A percentile compares a stretch with the other conserved stretches of the same genome.
Evolutionary conservation across 2,329 filamentous ascomycete genomes (phyloP).

Genomic region (Orbilia ellipsospora): DNA sequence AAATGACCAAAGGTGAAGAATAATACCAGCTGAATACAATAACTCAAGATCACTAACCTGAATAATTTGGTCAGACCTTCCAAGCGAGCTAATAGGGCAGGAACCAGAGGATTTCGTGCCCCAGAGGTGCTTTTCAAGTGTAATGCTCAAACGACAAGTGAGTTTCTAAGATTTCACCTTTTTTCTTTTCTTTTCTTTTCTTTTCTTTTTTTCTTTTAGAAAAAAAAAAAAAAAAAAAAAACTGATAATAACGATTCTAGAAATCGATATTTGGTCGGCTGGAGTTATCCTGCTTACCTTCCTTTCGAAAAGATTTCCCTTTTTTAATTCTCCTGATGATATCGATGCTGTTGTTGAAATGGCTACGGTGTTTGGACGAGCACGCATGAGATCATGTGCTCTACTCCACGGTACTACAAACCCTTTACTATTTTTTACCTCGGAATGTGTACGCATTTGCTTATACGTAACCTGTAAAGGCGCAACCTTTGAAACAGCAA

Average conservation of each 20-base stretch:
- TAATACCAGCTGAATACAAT: background rate
- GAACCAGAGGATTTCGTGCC: conserved; percentile 93
- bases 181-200: background rate
- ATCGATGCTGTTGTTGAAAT: conserved; percentile 98
- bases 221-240: background rate
- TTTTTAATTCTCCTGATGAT: conserved; percentile 98
- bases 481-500: conserved; percentile 89
- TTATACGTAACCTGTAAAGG: conserved; percentile 28
- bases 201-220: background rate
- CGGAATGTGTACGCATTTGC: too few species aligned
- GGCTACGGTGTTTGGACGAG: conserved; percentile 88
- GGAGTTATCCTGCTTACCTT: conserved; percentile 98
- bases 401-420: conserved; percentile 75
- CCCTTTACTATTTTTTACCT: too few species aligned
- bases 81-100: conserved; percentile 89
- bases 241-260: conserved; percentile 49
- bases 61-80: conserved; percentile 70
- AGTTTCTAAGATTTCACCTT: conserved; percentile 4
- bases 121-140: conserved; percentile 98
- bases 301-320: conserved; percentile 89
- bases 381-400: conserved; percentile 83
- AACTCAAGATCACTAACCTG: background rate
- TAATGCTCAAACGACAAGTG: conserved; percentile 84
- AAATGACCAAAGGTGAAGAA: conserved; percentile 73
- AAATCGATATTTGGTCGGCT: conserved; percentile 96